Evolutionary conservation across 306 rosid genomes (phyloP).

Genomic region (Lathyrus oleraceus): DNA sequence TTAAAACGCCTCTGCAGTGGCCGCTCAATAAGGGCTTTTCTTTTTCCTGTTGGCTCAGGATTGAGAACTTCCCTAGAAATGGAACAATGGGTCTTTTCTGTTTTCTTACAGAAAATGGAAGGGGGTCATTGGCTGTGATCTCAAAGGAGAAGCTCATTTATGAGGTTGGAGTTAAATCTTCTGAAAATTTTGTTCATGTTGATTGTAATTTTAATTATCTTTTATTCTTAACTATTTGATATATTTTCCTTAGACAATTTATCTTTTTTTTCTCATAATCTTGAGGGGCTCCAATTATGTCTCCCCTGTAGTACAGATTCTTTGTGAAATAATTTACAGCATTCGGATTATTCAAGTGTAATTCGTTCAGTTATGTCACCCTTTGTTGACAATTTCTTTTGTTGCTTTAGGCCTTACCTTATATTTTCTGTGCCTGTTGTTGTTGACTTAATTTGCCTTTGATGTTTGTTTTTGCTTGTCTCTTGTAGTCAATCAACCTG

Average conservation of each 20-base stretch:
- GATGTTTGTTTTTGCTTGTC: slow-evolving; percentile 26
- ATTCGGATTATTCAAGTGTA: slow-evolving; percentile 13
- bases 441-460: slow-evolving; percentile 34
- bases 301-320: neutral
- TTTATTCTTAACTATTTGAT: slow-evolving; percentile 1
- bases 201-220: neutral
- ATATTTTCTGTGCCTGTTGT: slow-evolving; percentile 7
- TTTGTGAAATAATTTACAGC: neutral
- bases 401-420: slow-evolving; percentile 24
- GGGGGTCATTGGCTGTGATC: slow-evolving; percentile 83
- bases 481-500: slow-evolving; percentile 73
- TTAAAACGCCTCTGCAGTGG: slow-evolving; percentile 91
- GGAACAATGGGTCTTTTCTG: slow-evolving; percentile 93
- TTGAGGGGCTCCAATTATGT: slow-evolving; percentile 19
- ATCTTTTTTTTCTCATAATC: neutral
- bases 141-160: slow-evolving; percentile 74
- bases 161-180: slow-evolving; percentile 59
- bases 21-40: slow-evolving; percentile 90
- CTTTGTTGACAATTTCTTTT: slow-evolving; percentile 19
- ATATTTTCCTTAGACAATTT: neutral
- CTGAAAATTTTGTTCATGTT: slow-evolving; percentile 24
- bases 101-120: slow-evolving; percentile 90
- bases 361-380: slow-evolving; percentile 2
- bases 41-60: slow-evolving; percentile 93
- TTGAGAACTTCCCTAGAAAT: slow-evolving; percentile 85